Conservation (phyloP, 441 rosid species). For the Jatropha multifida region DNA sequence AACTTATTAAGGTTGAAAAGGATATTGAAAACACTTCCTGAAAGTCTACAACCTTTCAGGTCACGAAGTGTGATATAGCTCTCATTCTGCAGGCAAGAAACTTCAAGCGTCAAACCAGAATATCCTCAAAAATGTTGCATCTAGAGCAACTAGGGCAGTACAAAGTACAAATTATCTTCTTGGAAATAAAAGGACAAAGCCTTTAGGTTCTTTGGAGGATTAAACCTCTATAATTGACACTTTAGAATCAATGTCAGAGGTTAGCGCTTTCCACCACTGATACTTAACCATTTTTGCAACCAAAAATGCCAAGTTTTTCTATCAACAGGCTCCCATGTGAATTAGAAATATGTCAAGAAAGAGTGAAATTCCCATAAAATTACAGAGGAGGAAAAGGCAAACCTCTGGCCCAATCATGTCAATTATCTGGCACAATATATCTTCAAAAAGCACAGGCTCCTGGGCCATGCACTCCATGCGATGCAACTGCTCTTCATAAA, state of each 20-base stretch:
- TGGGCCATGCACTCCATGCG: slow-evolving; percentile 99
- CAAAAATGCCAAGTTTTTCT: not conserved
- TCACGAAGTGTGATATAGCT: slow-evolving; percentile 61
- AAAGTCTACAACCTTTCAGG: slow-evolving; percentile 81
- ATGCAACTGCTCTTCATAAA: slow-evolving; percentile 97
- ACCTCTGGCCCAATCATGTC: slow-evolving; percentile 97
- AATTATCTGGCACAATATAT: slow-evolving; percentile 91
- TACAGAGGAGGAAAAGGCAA: slow-evolving; percentile 21
- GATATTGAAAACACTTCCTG: slow-evolving; percentile 88
- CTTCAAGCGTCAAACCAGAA: slow-evolving; percentile 10
- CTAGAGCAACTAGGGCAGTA: not conserved
- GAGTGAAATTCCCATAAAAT: slow-evolving; percentile 7
- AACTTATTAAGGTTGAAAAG: slow-evolving; percentile 96
- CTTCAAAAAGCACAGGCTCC: slow-evolving; percentile 96
- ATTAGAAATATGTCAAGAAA: slow-evolving; percentile 5
- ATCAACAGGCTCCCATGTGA: not conserved
- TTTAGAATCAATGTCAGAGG: not conserved
- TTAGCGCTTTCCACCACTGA: not conserved
- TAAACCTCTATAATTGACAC: not conserved
- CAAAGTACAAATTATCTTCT: not conserved
- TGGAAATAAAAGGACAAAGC: not conserved
- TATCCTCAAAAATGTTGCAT: not conserved
- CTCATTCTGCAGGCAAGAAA: slow-evolving; percentile 54
- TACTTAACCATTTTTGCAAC: not conserved
- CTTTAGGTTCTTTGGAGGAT: not conserved